A percentile compares a stretch with the other conserved stretches of the same genome.
phyloP scores from a whole-genome alignment of 345 rosid genomes.

The Stellera chamaejasme region DNA sequence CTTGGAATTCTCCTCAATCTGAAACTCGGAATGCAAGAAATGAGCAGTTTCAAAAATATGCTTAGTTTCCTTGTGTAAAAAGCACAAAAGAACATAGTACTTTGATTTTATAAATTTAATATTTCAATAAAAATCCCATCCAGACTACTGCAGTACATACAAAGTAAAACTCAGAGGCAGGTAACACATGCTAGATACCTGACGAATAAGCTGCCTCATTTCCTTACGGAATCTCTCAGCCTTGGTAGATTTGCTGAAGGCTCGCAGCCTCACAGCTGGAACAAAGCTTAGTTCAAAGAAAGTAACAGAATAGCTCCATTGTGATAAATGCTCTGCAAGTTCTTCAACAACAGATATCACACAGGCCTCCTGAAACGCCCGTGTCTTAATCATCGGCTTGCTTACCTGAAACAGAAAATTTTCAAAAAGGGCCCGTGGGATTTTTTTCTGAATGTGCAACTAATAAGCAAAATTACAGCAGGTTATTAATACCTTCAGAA shows the following conservation, averaged over 20 bases:
- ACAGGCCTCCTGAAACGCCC: slow-evolving; percentile 94
- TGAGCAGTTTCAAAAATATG: slow-evolving; percentile 12
- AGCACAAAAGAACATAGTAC: slow-evolving; percentile 1
- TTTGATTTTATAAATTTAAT: not conserved
- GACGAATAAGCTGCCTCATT: slow-evolving; percentile 71
- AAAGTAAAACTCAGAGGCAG: not conserved
- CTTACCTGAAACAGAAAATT: slow-evolving; percentile 40
- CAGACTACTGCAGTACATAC: not conserved
- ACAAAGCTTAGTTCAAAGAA: slow-evolving; percentile 84
- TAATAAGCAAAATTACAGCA: not conserved
- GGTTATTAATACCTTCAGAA: slow-evolving; percentile 49
- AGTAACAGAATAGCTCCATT: slow-evolving; percentile 81
- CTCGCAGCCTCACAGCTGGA: slow-evolving; percentile 62
- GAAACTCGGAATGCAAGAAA: slow-evolving; percentile 11
- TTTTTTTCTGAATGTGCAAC: not conserved
- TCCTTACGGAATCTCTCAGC: slow-evolving; percentile 86
- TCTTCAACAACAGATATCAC: slow-evolving; percentile 78
- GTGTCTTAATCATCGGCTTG: slow-evolving; percentile 76
- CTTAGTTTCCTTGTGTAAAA: not conserved
- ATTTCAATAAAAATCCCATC: slow-evolving; percentile 4
- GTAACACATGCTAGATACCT: slow-evolving; percentile 36
- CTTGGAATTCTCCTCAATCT: slow-evolving; percentile 64
- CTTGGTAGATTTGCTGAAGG: slow-evolving; percentile 72
- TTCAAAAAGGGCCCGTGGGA: not conserved
- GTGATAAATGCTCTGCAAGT: slow-evolving; percentile 83